These are phyloP conservation scores for Achaetomiella virescens DNA, from an alignment of 495 filamentous ascomycete genomes.

Conservation along the genomic window DNA sequence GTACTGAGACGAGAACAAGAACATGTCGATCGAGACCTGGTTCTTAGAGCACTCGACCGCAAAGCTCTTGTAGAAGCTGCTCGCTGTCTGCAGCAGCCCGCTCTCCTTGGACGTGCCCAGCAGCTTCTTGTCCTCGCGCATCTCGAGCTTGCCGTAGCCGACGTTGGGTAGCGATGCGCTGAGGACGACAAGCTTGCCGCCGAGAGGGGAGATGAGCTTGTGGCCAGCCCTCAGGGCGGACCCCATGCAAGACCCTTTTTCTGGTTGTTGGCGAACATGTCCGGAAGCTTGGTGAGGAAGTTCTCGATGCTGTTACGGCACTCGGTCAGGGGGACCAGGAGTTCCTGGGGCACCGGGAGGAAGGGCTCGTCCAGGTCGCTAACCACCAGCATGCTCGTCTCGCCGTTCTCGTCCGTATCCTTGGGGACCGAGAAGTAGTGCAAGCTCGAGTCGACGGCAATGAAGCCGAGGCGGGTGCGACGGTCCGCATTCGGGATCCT, in stretches of 20 bases:
- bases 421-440: slow-evolving; percentile 93
- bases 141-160: slow-evolving; percentile 82
- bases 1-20: slow-evolving; percentile 94
- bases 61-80: slow-evolving; percentile 98
- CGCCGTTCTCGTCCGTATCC: slow-evolving; percentile 73
- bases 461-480: slow-evolving; percentile 85
- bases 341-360: slow-evolving; percentile 84
- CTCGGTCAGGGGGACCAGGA: slow-evolving; percentile 86
- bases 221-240: slow-evolving; percentile 88
- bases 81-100: slow-evolving; percentile 78
- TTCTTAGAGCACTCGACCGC: slow-evolving; percentile 98
- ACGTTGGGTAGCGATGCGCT: slow-evolving; percentile 86
- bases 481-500: slow-evolving; percentile 95
- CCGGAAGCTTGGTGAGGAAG: slow-evolving; percentile 85
- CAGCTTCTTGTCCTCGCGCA: slow-evolving; percentile 94
- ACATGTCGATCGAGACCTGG: slow-evolving; percentile 98
- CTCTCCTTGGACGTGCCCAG: slow-evolving; percentile 91
- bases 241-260: slow-evolving; percentile 85
- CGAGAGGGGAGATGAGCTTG: slow-evolving; percentile 86
- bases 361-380: slow-evolving; percentile 97
- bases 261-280: slow-evolving; percentile 94
- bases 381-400: slow-evolving; percentile 87
- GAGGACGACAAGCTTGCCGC: slow-evolving; percentile 89
- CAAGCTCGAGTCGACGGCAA: slow-evolving; percentile 89
- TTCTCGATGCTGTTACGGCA: slow-evolving; percentile 83